phyloP scores from a whole-genome alignment of 192 early-diverging fungal genomes.

The Thamnidium elegans region DNA sequence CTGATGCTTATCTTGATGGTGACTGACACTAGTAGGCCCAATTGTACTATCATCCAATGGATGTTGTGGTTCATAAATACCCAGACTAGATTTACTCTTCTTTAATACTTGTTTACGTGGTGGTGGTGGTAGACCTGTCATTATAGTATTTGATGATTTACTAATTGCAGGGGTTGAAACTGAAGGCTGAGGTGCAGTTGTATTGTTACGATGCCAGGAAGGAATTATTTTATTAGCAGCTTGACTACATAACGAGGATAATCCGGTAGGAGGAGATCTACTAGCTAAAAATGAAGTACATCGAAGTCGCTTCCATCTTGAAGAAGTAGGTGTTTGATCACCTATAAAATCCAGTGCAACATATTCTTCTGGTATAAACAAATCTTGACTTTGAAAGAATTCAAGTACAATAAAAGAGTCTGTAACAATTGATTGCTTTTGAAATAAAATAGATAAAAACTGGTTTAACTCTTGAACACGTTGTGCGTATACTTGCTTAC shows the following conservation, averaged over 20 bases:
- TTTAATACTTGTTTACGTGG: neutral
- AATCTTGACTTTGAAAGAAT: constrained; percentile 23
- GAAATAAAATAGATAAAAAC: constrained; percentile 27
- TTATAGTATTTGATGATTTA: neutral
- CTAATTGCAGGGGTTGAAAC: constrained; percentile 5
- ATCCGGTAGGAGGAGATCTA: neutral
- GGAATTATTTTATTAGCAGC: constrained; percentile 23
- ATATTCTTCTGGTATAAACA: neutral
- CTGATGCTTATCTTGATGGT: neutral
- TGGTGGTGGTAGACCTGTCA: neutral
- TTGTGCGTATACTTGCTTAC: constrained; percentile 20
- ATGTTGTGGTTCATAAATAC: neutral
- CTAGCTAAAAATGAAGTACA: constrained; percentile 16
- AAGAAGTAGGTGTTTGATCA: neutral
- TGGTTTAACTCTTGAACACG: constrained; percentile 27
- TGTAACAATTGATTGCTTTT: constrained; percentile 11
- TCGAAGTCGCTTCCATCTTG: constrained; percentile 19
- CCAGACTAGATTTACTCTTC: constrained; percentile 6
- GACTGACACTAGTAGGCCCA: neutral
- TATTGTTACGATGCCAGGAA: constrained; percentile 6
- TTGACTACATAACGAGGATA: constrained; percentile 28
- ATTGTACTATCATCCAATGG: neutral
- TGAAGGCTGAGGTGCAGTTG: constrained; percentile 7
- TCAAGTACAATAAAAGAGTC: constrained; percentile 30
- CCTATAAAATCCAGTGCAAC: too few relatives aligned